These are phyloP conservation scores for Mimosa bimucronata DNA, from an alignment of 306 rosid genomes.

Conservation along the genomic window DNA sequence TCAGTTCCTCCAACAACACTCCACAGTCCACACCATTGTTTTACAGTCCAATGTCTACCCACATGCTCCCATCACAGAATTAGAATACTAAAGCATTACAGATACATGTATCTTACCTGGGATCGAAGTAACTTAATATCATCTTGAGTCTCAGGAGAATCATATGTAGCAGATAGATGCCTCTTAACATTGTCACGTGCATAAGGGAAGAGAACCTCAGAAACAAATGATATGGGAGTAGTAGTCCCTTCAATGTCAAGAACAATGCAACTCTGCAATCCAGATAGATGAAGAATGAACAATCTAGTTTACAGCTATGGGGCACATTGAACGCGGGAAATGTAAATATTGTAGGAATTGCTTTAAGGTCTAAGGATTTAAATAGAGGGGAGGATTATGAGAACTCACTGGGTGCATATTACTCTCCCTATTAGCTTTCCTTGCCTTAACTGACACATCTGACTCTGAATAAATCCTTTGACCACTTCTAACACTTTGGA, in stretches of 20 bases:
- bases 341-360: constrained; percentile 13
- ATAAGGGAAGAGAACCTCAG: constrained; percentile 93
- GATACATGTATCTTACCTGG: constrained; percentile 59
- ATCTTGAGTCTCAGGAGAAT: constrained; percentile 70
- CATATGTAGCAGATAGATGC: constrained; percentile 80
- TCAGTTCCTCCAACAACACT: constrained; percentile 15
- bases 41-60: constrained; percentile 19
- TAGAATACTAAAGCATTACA: constrained; percentile 31
- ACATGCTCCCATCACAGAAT: constrained; percentile 20
- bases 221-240: constrained; percentile 92
- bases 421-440: constrained; percentile 46
- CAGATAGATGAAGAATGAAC: constrained; percentile 35
- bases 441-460: constrained; percentile 63
- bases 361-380: constrained; percentile 17
- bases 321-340: constrained; percentile 17
- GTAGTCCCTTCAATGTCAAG: constrained; percentile 99
- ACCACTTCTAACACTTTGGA: constrained; percentile 58
- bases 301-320: constrained; percentile 3
- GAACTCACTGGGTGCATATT: constrained; percentile 59
- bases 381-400: constrained; percentile 26
- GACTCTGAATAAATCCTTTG: constrained; percentile 47
- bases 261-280: constrained; percentile 78
- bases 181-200: constrained; percentile 86
- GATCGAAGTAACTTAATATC: constrained; percentile 75
- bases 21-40: constrained; percentile 20